phyloP scores from a whole-genome alignment of 148 eudicot genomes.

The Amaranthus hypochondriacus region DNA sequence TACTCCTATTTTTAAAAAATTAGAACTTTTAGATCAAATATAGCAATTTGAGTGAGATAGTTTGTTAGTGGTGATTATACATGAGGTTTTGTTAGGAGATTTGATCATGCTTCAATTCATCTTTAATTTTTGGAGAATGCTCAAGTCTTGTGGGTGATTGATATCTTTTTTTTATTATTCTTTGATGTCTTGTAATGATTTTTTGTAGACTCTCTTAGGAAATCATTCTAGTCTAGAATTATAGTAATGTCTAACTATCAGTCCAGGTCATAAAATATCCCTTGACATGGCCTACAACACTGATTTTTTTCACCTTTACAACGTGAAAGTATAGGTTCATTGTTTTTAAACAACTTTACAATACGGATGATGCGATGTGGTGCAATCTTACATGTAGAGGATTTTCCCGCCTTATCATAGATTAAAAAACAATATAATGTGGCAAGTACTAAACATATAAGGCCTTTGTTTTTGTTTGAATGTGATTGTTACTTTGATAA shows the following conservation, averaged over 20 bases:
- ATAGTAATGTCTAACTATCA: neutral
- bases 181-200: too few relatives aligned
- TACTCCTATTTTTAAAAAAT: too few relatives aligned
- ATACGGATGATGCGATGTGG: too few relatives aligned
- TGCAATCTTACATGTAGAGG: too few relatives aligned
- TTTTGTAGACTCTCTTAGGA: too few relatives aligned
- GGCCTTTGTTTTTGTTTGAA: neutral
- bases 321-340: neutral
- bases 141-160: neutral
- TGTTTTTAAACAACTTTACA: too few relatives aligned
- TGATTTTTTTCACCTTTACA: neutral
- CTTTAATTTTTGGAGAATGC: neutral
- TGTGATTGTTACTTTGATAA: conserved; percentile 17
- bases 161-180: too few relatives aligned
- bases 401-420: too few relatives aligned
- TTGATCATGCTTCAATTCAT: neutral
- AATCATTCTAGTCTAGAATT: neutral
- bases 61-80: neutral
- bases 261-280: too few relatives aligned
- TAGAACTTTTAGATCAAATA: too few relatives aligned
- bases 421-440: neutral
- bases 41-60: too few relatives aligned
- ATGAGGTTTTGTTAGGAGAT: neutral
- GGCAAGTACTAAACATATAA: neutral
- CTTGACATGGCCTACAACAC: neutral